These are phyloP conservation scores for Piper longum DNA, from an alignment of 164 flowering plant species.

Conservation along the genomic window DNA sequence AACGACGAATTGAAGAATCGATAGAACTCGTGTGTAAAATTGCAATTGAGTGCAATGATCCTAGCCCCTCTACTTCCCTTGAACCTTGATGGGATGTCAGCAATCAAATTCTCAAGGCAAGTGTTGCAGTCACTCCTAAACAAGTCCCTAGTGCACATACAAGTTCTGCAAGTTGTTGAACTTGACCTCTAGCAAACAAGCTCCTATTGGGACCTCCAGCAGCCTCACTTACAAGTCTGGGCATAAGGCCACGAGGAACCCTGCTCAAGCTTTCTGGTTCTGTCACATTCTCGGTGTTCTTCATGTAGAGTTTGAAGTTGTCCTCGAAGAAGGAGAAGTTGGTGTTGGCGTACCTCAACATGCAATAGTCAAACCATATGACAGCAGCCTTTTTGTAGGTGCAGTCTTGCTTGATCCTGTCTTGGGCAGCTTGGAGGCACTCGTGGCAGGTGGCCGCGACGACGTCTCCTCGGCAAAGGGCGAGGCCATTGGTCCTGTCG, in stretches of 20 bases:
- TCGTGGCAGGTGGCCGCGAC: not conserved
- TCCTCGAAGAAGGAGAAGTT: not conserved
- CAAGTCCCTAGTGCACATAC: conserved; percentile 26
- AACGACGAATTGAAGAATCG: not conserved
- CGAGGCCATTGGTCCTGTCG: conserved; percentile 3
- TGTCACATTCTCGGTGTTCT: not conserved
- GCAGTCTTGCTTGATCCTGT: not conserved
- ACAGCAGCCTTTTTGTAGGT: not conserved
- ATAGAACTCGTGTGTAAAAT: conserved; percentile 12
- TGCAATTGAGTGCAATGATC: conserved; percentile 15
- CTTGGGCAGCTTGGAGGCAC: conserved; percentile 1
- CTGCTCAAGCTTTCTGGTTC: not conserved
- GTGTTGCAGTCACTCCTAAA: conserved; percentile 8
- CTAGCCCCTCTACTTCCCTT: conserved; percentile 10
- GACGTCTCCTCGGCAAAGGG: conserved; percentile 9
- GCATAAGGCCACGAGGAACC: not conserved
- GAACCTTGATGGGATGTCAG: conserved; percentile 5
- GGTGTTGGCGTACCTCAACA: conserved; percentile 3
- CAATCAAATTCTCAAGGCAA: conserved; percentile 12
- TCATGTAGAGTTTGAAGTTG: no score
- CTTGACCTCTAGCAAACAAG: not conserved
- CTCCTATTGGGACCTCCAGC: not conserved
- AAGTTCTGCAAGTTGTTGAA: not conserved
- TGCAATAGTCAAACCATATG: conserved; percentile 8
- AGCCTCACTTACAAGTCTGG: not conserved